Evolutionary conservation across 2,329 filamentous ascomycete genomes (phyloP), one percentile per base, ranked within the genome.

Genomic region (Fusarium phyllophilum): DNA sequence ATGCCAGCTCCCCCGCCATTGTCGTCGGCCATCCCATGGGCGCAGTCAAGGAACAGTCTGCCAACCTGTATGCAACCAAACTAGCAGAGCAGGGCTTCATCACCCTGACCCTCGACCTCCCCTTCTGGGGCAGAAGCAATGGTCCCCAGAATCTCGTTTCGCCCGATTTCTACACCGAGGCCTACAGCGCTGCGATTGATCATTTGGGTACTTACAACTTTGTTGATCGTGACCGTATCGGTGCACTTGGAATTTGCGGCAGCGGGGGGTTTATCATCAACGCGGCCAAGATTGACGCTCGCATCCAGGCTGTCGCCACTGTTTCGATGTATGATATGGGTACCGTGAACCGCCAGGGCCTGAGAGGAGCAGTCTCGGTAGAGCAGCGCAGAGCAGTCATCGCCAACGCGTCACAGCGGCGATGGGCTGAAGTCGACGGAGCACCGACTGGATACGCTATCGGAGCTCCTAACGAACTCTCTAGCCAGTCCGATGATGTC

Each of bases 261-360:
- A 64, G 62, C 3, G 62, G 62, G 0, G 3, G 29, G 1, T 64
- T 62, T 3, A 1, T 64, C 15, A 62, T 64, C 8, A 64, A 29
- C 8, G 62, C 62, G 1, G 62, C 62, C 1, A 64, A 64, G 38
- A 44, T 64, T 4, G 62, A 64, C 22, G 48, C 44, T 7, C 62
- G 62, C 3, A 33, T 64, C 3, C 38, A 33, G 20, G 62, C 62
- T 3, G 22, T 64, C 10, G 62, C 62, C 8, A 64, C 62, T 13
- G 31, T 33, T 3, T 42, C 34, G 4, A 64, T 64, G 62, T 64
- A 64, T 13, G 56, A 64, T 1, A 64, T 64, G 62, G 62, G 62
- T 0, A 18, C 56, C 1, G 56, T 44, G 4, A 36, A 33, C 10
- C 62, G 62, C 2, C 38, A 49, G 3, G 62, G 62, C 1, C 17